These are phyloP conservation scores for Trypanosomatidae sp. DNA, from an alignment of 208 protist genomes.

Conservation along the genomic window DNA sequence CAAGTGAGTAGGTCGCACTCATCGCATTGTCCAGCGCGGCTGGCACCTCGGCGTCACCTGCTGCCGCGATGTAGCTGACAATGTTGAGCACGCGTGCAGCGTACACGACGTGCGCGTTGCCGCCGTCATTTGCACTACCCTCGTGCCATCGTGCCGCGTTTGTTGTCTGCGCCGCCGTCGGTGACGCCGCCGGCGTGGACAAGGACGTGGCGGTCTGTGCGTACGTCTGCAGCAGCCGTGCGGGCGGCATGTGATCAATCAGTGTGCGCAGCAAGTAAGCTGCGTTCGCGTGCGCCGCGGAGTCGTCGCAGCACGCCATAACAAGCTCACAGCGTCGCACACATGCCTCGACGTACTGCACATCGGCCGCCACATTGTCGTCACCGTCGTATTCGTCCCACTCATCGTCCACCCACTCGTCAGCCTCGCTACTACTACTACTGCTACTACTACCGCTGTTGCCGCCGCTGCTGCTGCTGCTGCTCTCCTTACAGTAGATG, in stretches of 20 bases:
- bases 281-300: slow-evolving; percentile 44
- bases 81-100: slow-evolving; percentile 20
- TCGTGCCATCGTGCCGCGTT: too few species aligned
- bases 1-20: slow-evolving; percentile 62
- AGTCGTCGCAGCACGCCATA: slow-evolving; percentile 46
- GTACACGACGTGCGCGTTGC: slow-evolving; percentile 11
- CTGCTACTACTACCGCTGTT: too few species aligned
- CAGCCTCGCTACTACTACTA: too few species aligned
- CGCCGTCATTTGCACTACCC: too few species aligned
- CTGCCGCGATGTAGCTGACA: slow-evolving; percentile 9
- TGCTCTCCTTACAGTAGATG: too few species aligned
- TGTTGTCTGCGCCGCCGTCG: not conserved
- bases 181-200: not conserved
- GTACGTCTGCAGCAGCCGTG: slow-evolving; percentile 10
- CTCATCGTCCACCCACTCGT: too few species aligned
- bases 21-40: slow-evolving; percentile 78
- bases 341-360: slow-evolving; percentile 27
- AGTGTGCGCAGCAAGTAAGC: slow-evolving; percentile 45
- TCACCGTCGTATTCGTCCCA: too few species aligned
- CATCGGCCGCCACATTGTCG: slow-evolving; percentile 7
- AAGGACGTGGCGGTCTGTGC: slow-evolving; percentile 1
- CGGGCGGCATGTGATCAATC: slow-evolving; percentile 30
- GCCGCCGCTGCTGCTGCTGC: too few species aligned
- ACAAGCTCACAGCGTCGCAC: slow-evolving; percentile 25
- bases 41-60: slow-evolving; percentile 37